Evolutionary conservation across 495 filamentous ascomycete genomes (phyloP).

Genomic region (Xylaria bambusicola): DNA sequence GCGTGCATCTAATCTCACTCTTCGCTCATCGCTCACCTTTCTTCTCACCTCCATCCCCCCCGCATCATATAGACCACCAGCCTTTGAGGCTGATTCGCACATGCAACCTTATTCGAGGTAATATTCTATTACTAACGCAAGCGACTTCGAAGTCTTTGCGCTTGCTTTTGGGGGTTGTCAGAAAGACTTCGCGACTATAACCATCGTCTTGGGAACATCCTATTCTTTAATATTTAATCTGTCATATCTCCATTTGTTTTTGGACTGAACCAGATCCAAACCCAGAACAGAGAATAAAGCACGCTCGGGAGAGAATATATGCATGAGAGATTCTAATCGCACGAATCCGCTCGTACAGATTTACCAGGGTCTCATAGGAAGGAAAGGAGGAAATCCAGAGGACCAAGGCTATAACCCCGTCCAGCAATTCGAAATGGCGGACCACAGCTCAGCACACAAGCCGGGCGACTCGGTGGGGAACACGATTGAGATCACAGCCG

Average conservation of each 20-base stretch:
- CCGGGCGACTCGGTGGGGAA: slow-evolving; percentile 18
- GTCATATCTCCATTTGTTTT: slow-evolving; percentile 1
- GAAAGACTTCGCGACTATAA: slow-evolving; percentile 54
- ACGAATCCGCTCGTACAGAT: slow-evolving; percentile 18
- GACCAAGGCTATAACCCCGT: slow-evolving; percentile 23
- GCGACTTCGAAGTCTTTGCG: slow-evolving; percentile 65
- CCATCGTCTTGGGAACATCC: background rate
- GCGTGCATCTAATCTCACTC: background rate
- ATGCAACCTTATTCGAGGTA: slow-evolving; percentile 7
- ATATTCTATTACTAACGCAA: slow-evolving; percentile 25
- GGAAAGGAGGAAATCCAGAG: background rate
- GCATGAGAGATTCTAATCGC: slow-evolving; percentile 20
- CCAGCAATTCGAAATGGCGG: slow-evolving; percentile 32
- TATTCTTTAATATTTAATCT: too few relatives aligned
- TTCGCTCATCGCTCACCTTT: slow-evolving; percentile 1
- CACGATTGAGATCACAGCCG: slow-evolving; percentile 27
- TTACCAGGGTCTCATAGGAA: slow-evolving; percentile 21
- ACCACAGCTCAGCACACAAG: slow-evolving; percentile 17
- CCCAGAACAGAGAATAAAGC: background rate
- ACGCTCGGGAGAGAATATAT: background rate
- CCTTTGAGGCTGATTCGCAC: background rate
- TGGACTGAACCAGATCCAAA: background rate
- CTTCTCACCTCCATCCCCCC: slow-evolving; percentile 5
- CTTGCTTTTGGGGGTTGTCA: slow-evolving; percentile 51
- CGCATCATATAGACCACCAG: background rate